A percentile compares a stretch with the other conserved stretches of the same genome.
Conservation (phyloP, 1,284 basidiomycete genomes). For the Chiua sp. region DNA sequence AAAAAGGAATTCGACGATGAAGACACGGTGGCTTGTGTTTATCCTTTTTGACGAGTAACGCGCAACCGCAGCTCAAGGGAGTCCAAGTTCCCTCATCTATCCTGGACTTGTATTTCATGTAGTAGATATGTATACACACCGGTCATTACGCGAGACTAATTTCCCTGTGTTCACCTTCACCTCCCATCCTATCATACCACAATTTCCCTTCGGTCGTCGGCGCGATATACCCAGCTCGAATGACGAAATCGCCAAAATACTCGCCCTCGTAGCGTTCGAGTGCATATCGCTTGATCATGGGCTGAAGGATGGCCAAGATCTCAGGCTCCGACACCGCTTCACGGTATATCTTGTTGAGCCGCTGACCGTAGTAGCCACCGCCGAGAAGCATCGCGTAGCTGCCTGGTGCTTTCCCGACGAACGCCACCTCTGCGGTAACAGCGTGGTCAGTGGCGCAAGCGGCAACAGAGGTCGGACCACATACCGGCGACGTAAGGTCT, state of each 20-base stretch:
- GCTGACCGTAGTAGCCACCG: conserved; percentile 92
- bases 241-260: conserved; percentile 95
- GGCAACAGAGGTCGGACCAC: conserved; percentile 23
- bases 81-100: too few relatives aligned
- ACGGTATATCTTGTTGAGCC: conserved; percentile 93
- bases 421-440: conserved; percentile 79
- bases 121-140: too few relatives aligned
- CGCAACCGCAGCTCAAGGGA: too few relatives aligned
- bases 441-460: neutral
- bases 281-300: conserved; percentile 95
- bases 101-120: too few relatives aligned
- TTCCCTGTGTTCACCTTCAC: conserved; percentile 60
- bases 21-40: too few relatives aligned
- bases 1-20: too few relatives aligned
- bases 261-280: conserved; percentile 90
- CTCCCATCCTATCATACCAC: conserved; percentile 85
- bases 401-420: conserved; percentile 96
- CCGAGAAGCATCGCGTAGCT: conserved; percentile 96
- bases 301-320: conserved; percentile 87
- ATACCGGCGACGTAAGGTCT: conserved; percentile 91
- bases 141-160: conserved; percentile 7
- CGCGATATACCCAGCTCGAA: conserved; percentile 86
- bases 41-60: too few relatives aligned
- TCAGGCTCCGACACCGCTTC: conserved; percentile 95
- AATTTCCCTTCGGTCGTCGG: conserved; percentile 77